Evolutionary conservation across 106 monocot genomes (phyloP), one percentile per base, ranked within the genome.

Genomic region (Platanthera zijinensis): DNA sequence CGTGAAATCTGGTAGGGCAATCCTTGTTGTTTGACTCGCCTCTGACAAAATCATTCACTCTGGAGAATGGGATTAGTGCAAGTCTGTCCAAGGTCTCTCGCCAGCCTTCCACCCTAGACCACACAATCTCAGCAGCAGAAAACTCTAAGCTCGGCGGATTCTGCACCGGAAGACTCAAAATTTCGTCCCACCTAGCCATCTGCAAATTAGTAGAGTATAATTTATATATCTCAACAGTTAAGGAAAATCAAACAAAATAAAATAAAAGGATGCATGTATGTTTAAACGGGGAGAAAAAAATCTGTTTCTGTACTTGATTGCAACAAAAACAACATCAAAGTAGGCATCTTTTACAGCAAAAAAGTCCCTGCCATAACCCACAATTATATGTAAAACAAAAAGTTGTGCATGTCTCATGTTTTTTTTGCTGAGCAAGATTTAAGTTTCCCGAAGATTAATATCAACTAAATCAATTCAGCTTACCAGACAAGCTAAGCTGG

Each of bases 151-250:
- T 84, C 8, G 89, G 82, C 32, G 93, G 96, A 73, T 82, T 96
- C 80, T 96, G 96, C 54, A 96, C 87, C 0, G 96, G 93, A 13
- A 96, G 82, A 32, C 89, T 87, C 84, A 96, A 53, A 78, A 96
- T 96, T 76, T 85, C 90, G 83, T 96, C 96, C 96, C 93, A 96
- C 45, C 91, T 87, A 51, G 96, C 89, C 96, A 96, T 96, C 90
- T 89, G 81, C 83, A 78, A 47, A 47, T 61, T 21, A 66, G 32
- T 30, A 66, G 0, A 66, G 10, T 10, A 66, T 61, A 21, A 66
- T 66, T 5, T 30, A 66, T 66, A 32, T 25, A 66, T 66, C 66
- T 11, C 30, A 25, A 30, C 9, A 19, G 59, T 66, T 11, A 66
- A 12, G 32, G 30, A 66, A 66, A 66, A 30, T 39, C 25, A 66